phyloP scores from a whole-genome alignment of 2,329 filamentous ascomycete genomes.

The Colletotrichum abscissum region DNA sequence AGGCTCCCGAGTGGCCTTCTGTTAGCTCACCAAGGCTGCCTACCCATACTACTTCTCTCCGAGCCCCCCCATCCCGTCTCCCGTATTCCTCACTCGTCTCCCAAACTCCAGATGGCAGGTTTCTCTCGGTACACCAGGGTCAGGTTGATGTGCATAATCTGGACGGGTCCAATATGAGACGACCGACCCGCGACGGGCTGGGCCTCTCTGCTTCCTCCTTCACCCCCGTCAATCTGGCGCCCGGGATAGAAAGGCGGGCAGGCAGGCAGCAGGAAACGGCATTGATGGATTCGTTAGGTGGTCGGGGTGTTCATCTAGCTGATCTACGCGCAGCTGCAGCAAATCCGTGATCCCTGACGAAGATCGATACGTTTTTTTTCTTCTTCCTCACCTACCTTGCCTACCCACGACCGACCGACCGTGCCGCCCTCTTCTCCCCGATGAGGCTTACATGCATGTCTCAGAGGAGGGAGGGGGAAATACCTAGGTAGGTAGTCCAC shows the following conservation, averaged over 20 bases:
- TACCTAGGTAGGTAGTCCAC: too few relatives aligned
- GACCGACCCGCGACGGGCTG: slow-evolving; percentile 1
- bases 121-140: background rate
- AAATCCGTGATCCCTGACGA: slow-evolving; percentile 16
- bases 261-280: background rate
- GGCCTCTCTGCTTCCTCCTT: background rate
- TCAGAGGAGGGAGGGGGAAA: background rate
- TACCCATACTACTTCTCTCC: too few relatives aligned
- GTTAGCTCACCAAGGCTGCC: too few relatives aligned
- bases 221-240: background rate
- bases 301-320: background rate
- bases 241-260: background rate
- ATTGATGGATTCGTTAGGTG: background rate
- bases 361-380: slow-evolving; percentile 18
- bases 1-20: background rate
- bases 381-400: background rate
- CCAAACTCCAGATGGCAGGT: background rate
- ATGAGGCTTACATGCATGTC: slow-evolving; percentile 16
- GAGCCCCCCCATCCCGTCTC: too few relatives aligned
- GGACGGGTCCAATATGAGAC: background rate
- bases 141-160: slow-evolving; percentile 7
- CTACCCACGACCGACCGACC: background rate
- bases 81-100: background rate
- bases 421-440: background rate
- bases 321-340: background rate